These are phyloP conservation scores for Bacidia rubella DNA, from an alignment of 495 filamentous ascomycete species.

Conservation along the genomic window DNA sequence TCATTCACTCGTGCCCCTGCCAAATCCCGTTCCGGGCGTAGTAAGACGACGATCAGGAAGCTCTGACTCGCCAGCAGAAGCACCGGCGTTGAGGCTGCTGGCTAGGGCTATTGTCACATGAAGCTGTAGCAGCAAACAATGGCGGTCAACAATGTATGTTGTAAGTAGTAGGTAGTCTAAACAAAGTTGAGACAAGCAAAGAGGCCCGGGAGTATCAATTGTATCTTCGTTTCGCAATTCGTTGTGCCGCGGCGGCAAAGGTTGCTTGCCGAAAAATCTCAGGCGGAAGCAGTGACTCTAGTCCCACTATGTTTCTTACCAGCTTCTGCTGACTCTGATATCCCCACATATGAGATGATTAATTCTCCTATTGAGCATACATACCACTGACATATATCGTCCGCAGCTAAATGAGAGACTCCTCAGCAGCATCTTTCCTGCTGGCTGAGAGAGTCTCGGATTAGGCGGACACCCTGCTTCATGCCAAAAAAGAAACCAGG, in stretches of 20 bases:
- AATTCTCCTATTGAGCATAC: neutral
- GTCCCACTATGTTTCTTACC: neutral
- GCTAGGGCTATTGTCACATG: neutral
- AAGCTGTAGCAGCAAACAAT: neutral
- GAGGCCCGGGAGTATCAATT: neutral
- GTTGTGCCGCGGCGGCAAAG: neutral
- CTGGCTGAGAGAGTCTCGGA: conserved; percentile 12
- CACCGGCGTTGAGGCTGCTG: neutral
- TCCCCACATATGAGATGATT: neutral
- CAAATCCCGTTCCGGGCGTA: neutral
- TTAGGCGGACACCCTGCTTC: conserved; percentile 17
- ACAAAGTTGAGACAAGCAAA: neutral
- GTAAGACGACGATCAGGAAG: neutral
- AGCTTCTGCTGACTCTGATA: neutral
- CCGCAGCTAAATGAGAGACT: conserved; percentile 4
- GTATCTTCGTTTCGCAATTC: neutral
- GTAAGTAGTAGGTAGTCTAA: too few relatives aligned
- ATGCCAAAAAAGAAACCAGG: conserved; percentile 45
- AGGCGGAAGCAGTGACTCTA: neutral
- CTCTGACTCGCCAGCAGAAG: neutral
- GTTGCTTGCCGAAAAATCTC: neutral
- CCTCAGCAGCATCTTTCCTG: conserved; percentile 6
- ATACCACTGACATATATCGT: neutral
- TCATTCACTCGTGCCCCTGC: neutral
- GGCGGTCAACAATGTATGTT: neutral